Conservation (phyloP, 345 rosid genomes). For the Anastatica hierochuntica region DNA sequence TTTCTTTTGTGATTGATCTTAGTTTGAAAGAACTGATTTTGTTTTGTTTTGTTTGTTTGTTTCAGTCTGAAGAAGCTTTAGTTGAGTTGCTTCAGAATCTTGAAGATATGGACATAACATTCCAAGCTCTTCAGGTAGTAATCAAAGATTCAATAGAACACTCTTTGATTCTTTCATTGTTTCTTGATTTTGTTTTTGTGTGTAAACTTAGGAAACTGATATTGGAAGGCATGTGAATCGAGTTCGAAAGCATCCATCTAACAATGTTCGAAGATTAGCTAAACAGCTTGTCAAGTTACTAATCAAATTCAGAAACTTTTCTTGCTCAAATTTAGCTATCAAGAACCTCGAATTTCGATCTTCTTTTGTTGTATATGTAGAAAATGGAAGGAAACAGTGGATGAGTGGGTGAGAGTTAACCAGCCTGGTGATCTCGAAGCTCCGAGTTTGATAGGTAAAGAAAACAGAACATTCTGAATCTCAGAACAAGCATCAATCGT, state of each 20-base stretch:
- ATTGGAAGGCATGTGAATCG: conserved; percentile 41
- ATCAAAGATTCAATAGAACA: background rate
- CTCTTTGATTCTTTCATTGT: background rate
- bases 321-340: background rate
- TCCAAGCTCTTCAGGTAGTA: conserved; percentile 75
- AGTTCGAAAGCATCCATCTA: conserved; percentile 64
- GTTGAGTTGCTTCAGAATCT: conserved; percentile 89
- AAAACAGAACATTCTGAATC: background rate
- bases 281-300: conserved; percentile 64
- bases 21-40: background rate
- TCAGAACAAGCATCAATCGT: background rate
- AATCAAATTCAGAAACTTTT: background rate
- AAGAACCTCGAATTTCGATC: background rate
- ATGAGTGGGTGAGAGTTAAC: conserved; percentile 88
- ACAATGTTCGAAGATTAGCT: conserved; percentile 64
- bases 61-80: conserved; percentile 77
- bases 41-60: conserved; percentile 4
- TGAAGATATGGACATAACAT: conserved; percentile 93
- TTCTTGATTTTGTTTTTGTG: background rate
- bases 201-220: conserved; percentile 17
- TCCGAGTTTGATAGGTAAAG: conserved; percentile 62
- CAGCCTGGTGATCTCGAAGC: conserved; percentile 67
- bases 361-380: conserved; percentile 28
- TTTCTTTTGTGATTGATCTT: background rate
- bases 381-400: conserved; percentile 91